These are phyloP conservation scores for Metschnikowia anglica DNA, from an alignment of 805 yeast genomes.

Conservation along the genomic window DNA sequence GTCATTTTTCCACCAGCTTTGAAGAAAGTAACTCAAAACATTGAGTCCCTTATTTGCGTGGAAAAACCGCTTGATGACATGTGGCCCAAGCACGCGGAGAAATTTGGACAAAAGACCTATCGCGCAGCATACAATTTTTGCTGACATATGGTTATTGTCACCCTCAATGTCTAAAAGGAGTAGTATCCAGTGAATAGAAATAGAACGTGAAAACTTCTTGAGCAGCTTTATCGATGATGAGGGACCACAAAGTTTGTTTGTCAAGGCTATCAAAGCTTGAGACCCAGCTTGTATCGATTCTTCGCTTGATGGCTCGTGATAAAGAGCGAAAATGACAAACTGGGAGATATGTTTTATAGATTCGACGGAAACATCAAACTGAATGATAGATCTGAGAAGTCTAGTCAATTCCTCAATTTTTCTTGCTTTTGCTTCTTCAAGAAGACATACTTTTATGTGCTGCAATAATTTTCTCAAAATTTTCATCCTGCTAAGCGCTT, in stretches of 20 bases:
- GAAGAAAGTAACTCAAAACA: constrained; percentile 45
- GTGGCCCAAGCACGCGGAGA: constrained; percentile 46
- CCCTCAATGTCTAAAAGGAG: constrained; percentile 45
- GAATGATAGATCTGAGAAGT: constrained; percentile 27
- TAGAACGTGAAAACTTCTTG: constrained; percentile 48
- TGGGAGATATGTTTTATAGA: constrained; percentile 49
- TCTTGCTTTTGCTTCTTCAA: constrained; percentile 14
- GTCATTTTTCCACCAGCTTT: constrained; percentile 50
- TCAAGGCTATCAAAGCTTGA: constrained; percentile 30
- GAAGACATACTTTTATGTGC: constrained; percentile 39
- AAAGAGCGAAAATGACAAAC: constrained; percentile 50
- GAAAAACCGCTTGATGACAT: constrained; percentile 49
- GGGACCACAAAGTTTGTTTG: constrained; percentile 42
- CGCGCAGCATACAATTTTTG: constrained; percentile 39
- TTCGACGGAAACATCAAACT: constrained; percentile 51
- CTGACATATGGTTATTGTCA: constrained; percentile 18
- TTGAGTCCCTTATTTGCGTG: constrained; percentile 50
- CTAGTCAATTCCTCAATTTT: constrained; percentile 18
- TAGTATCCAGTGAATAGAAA: constrained; percentile 66
- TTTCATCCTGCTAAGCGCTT: constrained; percentile 54
- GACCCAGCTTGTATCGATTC: constrained; percentile 38
- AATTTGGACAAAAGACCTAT: constrained; percentile 50
- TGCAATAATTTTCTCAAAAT: constrained; percentile 48
- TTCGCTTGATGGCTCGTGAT: constrained; percentile 34
- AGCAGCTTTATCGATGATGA: constrained; percentile 36